Conservation (phyloP, 163 green algal genomes). For the Trebouxiophyceae sp. region DNA sequence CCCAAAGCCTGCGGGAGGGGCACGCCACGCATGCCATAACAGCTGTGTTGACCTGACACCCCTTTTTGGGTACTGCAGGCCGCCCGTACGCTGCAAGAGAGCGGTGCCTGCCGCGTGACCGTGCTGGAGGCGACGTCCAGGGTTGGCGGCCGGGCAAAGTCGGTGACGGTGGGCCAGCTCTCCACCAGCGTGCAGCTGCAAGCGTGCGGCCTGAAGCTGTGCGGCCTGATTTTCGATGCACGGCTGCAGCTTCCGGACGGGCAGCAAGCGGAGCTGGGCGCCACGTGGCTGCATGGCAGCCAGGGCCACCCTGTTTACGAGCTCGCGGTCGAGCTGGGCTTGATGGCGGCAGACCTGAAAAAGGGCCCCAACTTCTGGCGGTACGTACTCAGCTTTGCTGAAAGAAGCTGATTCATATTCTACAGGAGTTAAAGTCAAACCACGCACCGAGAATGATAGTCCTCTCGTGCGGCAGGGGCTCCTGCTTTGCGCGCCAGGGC, state of each 20-base stretch:
- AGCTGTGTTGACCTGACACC: too few relatives aligned
- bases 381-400: too few relatives aligned
- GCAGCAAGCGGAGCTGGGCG: conserved; percentile 31
- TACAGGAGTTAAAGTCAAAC: too few relatives aligned
- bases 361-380: too few relatives aligned
- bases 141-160: conserved; percentile 34
- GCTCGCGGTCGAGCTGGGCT: conserved; percentile 29
- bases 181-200: too few relatives aligned
- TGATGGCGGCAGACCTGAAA: conserved; percentile 18
- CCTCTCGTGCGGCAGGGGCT: too few relatives aligned
- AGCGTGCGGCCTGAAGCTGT: too few relatives aligned
- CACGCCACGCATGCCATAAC: too few relatives aligned
- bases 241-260: conserved; percentile 29
- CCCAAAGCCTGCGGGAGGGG: conserved; percentile 8
- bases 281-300: conserved; percentile 58
- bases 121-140: conserved; percentile 29
- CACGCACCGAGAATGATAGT: too few relatives aligned
- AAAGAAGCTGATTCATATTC: too few relatives aligned
- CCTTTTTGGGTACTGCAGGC: too few relatives aligned
- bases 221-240: too few relatives aligned
- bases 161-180: not conserved
- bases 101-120: conserved; percentile 2
- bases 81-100: not conserved
- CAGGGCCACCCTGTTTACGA: conserved; percentile 43
- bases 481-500: conserved; percentile 16